Evolutionary conservation across 208 protist species (phyloP).

Genomic region (Naegleria gruberi): DNA sequence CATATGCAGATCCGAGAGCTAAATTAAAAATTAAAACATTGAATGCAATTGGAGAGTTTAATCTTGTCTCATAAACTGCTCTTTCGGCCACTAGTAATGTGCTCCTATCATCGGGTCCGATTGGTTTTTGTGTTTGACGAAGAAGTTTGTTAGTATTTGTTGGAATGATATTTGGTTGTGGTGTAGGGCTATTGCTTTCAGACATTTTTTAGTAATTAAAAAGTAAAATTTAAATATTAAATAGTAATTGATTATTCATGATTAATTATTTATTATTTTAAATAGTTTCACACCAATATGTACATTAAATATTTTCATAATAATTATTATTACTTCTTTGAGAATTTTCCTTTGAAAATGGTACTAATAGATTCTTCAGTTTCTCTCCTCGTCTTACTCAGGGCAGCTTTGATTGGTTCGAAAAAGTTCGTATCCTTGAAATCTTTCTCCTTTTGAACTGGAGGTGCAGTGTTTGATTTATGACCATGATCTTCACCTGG

Average conservation of each 20-base stretch:
- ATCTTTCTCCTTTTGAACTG: neutral
- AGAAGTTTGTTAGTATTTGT: neutral
- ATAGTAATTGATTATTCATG: no score
- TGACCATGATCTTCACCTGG: neutral
- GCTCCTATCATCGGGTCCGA: neutral
- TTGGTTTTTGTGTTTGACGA: neutral
- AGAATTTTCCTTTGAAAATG: neutral
- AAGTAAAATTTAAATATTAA: no score
- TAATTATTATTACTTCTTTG: no score
- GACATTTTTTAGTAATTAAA: no score
- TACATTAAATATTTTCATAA: no score
- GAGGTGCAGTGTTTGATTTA: neutral
- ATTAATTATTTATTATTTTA: no score
- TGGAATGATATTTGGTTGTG: no score
- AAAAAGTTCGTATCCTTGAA: neutral
- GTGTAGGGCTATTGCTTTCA: no score
- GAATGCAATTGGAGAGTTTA: neutral
- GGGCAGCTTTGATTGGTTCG: neutral
- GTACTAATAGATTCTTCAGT: neutral
- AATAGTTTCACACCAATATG: no score
- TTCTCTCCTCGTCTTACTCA: neutral
- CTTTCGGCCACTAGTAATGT: neutral
- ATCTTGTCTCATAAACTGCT: neutral
- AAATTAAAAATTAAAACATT: neutral
- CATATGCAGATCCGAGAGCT: neutral